These are phyloP conservation scores for Thelephora aurantiotincta DNA, from an alignment of 768 basidiomycete species.

Conservation along the genomic window DNA sequence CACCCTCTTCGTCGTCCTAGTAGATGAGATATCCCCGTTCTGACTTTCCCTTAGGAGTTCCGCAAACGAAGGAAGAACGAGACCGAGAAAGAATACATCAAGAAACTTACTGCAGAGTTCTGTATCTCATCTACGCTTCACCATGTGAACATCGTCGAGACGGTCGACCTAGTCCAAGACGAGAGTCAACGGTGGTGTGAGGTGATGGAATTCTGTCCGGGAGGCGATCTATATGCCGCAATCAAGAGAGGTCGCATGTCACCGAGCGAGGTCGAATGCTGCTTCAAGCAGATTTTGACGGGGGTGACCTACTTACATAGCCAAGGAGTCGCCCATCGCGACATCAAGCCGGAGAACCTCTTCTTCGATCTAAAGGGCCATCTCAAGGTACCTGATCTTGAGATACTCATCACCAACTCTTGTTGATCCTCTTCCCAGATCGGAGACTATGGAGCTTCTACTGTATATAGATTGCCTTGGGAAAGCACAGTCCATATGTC, in stretches of 20 bases:
- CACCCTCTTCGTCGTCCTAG: neutral
- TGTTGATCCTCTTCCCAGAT: constrained; percentile 38
- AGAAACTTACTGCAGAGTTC: constrained; percentile 98
- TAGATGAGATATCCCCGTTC: neutral
- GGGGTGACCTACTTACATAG: constrained; percentile 87
- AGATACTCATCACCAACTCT: constrained; percentile 6
- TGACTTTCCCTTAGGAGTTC: constrained; percentile 58
- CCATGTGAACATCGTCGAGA: constrained; percentile 93
- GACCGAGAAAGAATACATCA: constrained; percentile 98
- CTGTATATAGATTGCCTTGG: constrained; percentile 98
- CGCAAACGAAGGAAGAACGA: constrained; percentile 96
- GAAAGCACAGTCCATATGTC: constrained; percentile 94
- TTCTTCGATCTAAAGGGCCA: constrained; percentile 89
- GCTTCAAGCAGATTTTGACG: constrained; percentile 89
- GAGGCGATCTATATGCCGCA: constrained; percentile 94
- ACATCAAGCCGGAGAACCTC: constrained; percentile 96
- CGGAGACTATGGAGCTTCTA: constrained; percentile 96
- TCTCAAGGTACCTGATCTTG: constrained; percentile 55
- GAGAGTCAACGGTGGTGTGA: constrained; percentile 96
- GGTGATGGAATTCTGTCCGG: constrained; percentile 99
- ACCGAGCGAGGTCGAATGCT: constrained; percentile 87
- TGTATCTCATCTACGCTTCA: constrained; percentile 95
- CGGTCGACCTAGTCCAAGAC: constrained; percentile 98
- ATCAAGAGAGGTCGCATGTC: constrained; percentile 97
- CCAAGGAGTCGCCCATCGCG: constrained; percentile 95